phyloP scores from a whole-genome alignment of 345 rosid species.

The Lagerstroemia speciosa region DNA sequence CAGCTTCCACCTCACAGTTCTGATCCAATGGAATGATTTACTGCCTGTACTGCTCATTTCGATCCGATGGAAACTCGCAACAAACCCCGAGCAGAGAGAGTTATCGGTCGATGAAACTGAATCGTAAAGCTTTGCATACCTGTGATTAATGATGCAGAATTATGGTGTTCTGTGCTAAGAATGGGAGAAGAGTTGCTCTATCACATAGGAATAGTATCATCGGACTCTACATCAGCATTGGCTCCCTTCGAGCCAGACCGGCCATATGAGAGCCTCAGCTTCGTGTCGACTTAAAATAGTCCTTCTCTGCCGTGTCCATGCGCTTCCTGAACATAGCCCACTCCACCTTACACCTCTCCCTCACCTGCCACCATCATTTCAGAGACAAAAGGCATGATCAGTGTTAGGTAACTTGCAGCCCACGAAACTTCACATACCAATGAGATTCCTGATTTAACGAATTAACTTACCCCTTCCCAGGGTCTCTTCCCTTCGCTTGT shows the following conservation, averaged over 20 bases:
- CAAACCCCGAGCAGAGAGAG: too few species aligned
- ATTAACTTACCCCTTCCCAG: slow-evolving; percentile 78
- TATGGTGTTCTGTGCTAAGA: not conserved
- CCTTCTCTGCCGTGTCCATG: slow-evolving; percentile 47
- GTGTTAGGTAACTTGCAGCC: not conserved
- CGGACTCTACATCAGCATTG: too few species aligned
- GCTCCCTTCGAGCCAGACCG: too few species aligned
- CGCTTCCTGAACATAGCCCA: slow-evolving; percentile 72
- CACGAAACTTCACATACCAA: not conserved
- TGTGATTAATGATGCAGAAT: not conserved
- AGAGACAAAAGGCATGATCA: not conserved
- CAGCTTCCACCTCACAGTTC: too few species aligned
- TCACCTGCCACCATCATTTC: slow-evolving; percentile 39
- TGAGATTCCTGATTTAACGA: not conserved
- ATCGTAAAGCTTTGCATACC: not conserved
- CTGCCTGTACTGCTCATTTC: too few species aligned
- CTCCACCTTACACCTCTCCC: slow-evolving; percentile 77
- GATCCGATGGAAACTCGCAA: too few species aligned
- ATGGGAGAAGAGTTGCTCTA: not conserved
- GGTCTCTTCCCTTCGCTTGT: slow-evolving; percentile 56
- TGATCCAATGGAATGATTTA: too few species aligned
- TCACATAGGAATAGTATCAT: too few species aligned
- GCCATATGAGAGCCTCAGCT: not conserved
- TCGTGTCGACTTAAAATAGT: slow-evolving; percentile 30
- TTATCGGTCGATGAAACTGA: too few species aligned